Base-by-base conservation (phyloP, 176 grass and related monocot genomes). In the Poa annua region DNA sequence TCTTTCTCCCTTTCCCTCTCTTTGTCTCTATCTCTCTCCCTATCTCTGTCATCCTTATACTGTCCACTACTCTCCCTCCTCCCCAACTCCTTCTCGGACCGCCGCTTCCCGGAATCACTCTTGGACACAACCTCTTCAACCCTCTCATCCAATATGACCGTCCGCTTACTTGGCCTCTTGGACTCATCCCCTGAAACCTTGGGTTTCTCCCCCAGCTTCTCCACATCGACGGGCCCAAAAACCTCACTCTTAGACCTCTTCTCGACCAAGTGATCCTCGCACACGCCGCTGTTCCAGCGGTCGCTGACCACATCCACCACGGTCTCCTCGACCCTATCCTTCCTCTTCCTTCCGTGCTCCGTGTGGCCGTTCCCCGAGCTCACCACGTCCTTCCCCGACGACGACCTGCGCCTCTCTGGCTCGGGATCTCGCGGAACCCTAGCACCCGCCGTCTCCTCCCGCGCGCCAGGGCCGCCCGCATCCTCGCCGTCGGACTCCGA, bases 351-450 rank as follows among this genome's bases (percentile, higher is more conserved):
- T 39, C 85, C 94, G 67, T 97, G 92, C 64, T 98, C 96, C 52
- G 65, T 54, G 61, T 77, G 75, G 41, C 45, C 73, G 87, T 95
- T 85, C 24, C 89, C 91, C 66, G 94, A 92, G 84, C 73, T 89
- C 64, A 62, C 82, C 62, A 75, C 86, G 21, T 85, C 79, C 83
- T 88, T 77, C 44, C 90, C 89, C 38, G 88, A 86, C 19, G 85
- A 90, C 16, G 89, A 92, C 69, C 85, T 88, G 45, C 89, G 88
- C 75, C 85, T 89, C 86, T 99, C 97, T 25, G 71, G 66, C 80
- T 93, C 95, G 29, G 78, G 77, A 93, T 98, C 95, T 89, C 79
- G 91, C 73, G 82, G 91, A 95, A 98, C 88, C 90, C 88, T 98
- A 89, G 74, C 87, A 26, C 44, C 84, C n/a, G 44, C 55, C 11